phyloP scores from a whole-genome alignment of 139 green algal species.

The Auxenochlorella protothecoides region DNA sequence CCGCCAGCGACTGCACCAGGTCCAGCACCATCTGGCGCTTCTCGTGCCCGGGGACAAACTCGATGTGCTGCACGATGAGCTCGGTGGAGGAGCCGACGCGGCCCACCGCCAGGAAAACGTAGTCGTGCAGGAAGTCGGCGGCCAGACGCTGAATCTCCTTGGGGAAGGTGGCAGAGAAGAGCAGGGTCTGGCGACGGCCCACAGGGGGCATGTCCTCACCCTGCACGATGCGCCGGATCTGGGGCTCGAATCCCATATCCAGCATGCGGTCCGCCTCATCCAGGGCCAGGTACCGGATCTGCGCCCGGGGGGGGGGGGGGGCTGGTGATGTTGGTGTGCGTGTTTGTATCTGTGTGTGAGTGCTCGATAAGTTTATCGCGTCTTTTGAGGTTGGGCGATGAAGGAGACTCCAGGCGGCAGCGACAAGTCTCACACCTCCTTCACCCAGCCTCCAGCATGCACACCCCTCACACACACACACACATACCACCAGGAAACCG shows the following conservation, averaged over 20 bases:
- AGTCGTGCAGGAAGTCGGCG: constrained; percentile 91
- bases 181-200: constrained; percentile 84
- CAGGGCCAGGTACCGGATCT: constrained; percentile 66
- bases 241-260: constrained; percentile 98
- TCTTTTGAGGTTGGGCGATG: too few species aligned
- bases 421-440: too few species aligned
- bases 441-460: too few species aligned
- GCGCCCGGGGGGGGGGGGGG: not conserved
- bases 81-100: constrained; percentile 93
- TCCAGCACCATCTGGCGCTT: constrained; percentile 91
- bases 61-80: constrained; percentile 88
- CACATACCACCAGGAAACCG: too few species aligned
- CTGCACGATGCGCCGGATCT: constrained; percentile 66
- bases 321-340: too few species aligned
- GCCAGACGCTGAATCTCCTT: constrained; percentile 84
- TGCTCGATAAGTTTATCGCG: too few species aligned
- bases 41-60: constrained; percentile 68
- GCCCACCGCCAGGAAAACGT: constrained; percentile 93
- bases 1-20: constrained; percentile 76
- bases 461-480: too few species aligned
- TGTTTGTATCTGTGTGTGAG: too few species aligned
- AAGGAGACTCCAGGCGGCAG: too few species aligned
- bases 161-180: constrained; percentile 95
- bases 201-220: constrained; percentile 81
- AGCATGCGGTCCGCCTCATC: constrained; percentile 97